A percentile compares a stretch with the other conserved stretches of the same genome.
phyloP scores from a whole-genome alignment of 2,329 filamentous ascomycete genomes.

The Botrytis medusae region DNA sequence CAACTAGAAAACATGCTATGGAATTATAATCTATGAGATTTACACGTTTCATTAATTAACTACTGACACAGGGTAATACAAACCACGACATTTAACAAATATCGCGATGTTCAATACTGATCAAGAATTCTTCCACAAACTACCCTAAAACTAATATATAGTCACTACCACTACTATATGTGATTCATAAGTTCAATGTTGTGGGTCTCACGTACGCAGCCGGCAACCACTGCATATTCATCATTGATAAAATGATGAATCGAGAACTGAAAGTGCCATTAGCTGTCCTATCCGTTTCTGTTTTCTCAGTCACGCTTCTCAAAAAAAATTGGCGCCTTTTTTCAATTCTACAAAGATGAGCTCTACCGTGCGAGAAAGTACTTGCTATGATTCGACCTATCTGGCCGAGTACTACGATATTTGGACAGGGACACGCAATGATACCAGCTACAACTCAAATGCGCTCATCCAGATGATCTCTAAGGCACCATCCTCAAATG shows the following conservation, averaged over 20 bases:
- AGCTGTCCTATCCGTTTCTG: background rate
- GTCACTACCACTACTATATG: background rate
- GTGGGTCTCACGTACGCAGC: background rate
- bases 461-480: background rate
- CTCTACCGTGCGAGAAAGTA: background rate
- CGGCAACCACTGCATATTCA: background rate
- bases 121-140: background rate
- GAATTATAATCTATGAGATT: too few relatives aligned
- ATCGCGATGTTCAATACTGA: background rate
- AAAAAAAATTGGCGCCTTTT: background rate
- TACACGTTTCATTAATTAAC: too few relatives aligned
- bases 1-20: background rate
- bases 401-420: background rate
- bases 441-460: background rate
- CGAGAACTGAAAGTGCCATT: background rate
- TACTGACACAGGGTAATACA: too few relatives aligned
- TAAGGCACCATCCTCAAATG: background rate
- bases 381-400: background rate
- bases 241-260: background rate
- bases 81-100: background rate
- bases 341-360: background rate
- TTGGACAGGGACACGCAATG: background rate
- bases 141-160: background rate
- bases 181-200: background rate
- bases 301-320: background rate